These are phyloP conservation scores for Globisporangium megalacanthum DNA, from an alignment of 352 stramenopile genomes.

Conservation along the genomic window DNA sequence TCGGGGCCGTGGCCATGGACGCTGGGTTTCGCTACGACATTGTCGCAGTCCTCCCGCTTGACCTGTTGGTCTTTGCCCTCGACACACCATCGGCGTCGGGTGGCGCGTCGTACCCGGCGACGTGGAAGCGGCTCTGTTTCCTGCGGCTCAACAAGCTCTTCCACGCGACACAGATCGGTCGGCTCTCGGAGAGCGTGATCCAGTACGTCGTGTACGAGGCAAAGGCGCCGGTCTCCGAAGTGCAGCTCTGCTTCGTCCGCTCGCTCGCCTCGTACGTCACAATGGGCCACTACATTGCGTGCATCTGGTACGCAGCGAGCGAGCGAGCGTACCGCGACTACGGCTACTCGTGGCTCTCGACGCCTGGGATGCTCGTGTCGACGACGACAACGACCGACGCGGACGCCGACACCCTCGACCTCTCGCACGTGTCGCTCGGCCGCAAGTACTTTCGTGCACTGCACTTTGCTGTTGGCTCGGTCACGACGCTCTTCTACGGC, in stretches of 20 bases:
- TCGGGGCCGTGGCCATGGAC: constrained; percentile 12
- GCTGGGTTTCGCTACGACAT: constrained; percentile 33
- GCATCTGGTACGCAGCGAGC: constrained; percentile 47
- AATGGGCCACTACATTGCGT: constrained; percentile 60
- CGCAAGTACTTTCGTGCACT: constrained; percentile 66
- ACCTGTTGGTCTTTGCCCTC: constrained; percentile 28
- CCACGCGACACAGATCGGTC: constrained; percentile 24
- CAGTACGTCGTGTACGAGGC: constrained; percentile 60
- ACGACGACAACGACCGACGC: constrained; percentile 5
- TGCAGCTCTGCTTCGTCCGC: constrained; percentile 35
- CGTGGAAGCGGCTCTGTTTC: constrained; percentile 38
- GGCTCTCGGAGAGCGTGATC: constrained; percentile 40
- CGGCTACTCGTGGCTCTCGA: constrained; percentile 49
- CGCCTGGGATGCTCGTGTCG: constrained; percentile 41
- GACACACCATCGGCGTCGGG: not conserved
- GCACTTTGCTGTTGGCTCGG: constrained; percentile 55
- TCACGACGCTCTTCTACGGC: constrained; percentile 66
- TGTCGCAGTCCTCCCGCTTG: constrained; percentile 39
- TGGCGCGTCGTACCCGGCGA: constrained; percentile 18
- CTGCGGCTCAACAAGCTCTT: constrained; percentile 58
- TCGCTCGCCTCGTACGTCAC: constrained; percentile 44
- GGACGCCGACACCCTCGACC: constrained; percentile 14
- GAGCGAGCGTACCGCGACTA: constrained; percentile 32
- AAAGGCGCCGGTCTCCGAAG: constrained; percentile 38
- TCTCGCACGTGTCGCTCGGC: constrained; percentile 25